Conservation (phyloP, 1,139 yeast species). For the Kazachstania sp. region DNA sequence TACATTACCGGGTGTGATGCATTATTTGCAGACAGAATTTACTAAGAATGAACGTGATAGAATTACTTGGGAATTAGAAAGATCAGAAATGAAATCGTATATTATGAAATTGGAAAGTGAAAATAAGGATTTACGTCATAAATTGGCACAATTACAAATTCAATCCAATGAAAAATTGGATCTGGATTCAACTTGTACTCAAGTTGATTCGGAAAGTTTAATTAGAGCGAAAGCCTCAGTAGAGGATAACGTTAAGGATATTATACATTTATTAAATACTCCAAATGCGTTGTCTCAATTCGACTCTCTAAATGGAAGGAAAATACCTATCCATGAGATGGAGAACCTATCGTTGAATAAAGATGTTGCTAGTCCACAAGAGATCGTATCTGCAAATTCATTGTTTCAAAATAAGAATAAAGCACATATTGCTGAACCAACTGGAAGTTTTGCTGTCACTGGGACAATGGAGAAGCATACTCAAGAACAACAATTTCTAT, state of each 20-base stretch:
- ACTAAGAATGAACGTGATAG: slow-evolving; percentile 48
- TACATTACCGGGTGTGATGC: slow-evolving; percentile 44
- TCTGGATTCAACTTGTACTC: neutral
- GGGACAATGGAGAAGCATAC: neutral
- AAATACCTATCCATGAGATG: slow-evolving; percentile 18
- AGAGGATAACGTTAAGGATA: slow-evolving; percentile 32
- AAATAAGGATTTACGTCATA: slow-evolving; percentile 46
- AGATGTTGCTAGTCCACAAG: neutral
- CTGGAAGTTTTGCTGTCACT: neutral
- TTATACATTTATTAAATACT: slow-evolving; percentile 28
- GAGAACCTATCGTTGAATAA: slow-evolving; percentile 13
- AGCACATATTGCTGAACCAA: neutral
- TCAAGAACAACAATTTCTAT: slow-evolving; percentile 8
- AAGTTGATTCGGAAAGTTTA: slow-evolving; percentile 1
- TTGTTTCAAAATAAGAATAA: neutral
- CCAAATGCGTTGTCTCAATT: slow-evolving; percentile 24
- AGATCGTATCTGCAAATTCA: neutral
- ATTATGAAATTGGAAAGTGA: slow-evolving; percentile 59
- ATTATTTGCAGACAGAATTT: slow-evolving; percentile 49
- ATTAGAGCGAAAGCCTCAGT: slow-evolving; percentile 22
- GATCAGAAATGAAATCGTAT: slow-evolving; percentile 46
- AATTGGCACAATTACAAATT: slow-evolving; percentile 39
- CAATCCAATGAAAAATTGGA: slow-evolving; percentile 1
- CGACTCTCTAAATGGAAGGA: slow-evolving; percentile 19
- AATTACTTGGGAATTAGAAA: slow-evolving; percentile 48